Evolutionary conservation across 1,284 basidiomycete species (phyloP).

Genomic region (Rhodotorula sp.): DNA sequence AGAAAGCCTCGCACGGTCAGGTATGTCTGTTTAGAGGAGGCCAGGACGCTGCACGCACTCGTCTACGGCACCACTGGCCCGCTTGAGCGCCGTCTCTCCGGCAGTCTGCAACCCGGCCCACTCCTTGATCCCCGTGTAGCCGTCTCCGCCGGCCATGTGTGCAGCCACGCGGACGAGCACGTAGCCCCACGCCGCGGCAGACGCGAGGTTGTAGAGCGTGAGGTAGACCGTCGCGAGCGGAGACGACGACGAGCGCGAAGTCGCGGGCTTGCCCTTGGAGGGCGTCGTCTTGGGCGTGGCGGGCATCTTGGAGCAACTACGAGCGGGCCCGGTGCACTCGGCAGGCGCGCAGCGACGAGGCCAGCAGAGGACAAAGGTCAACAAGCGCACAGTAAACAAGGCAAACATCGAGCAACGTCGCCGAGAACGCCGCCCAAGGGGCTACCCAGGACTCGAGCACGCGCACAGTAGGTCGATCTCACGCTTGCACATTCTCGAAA

Average conservation of each 20-base stretch:
- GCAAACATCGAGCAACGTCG: too few relatives aligned
- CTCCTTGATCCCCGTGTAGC: conserved; percentile 28
- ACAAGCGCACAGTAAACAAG: too few relatives aligned
- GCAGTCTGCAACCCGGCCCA: conserved; percentile 7
- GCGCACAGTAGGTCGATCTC: too few relatives aligned
- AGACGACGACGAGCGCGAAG: background rate
- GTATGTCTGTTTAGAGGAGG: background rate
- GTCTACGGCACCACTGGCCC: conserved; percentile 59
- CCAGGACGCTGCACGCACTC: conserved; percentile 36
- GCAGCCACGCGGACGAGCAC: conserved; percentile 61
- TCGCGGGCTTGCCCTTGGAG: background rate
- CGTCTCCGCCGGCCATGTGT: conserved; percentile 59
- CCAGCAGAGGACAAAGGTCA: too few relatives aligned
- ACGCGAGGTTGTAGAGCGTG: conserved; percentile 72
- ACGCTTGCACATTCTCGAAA: too few relatives aligned
- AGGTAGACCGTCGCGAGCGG: conserved; percentile 59
- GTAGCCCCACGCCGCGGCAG: conserved; percentile 70
- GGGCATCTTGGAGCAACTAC: background rate
- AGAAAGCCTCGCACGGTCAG: conserved; percentile 11
- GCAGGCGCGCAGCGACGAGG: too few relatives aligned
- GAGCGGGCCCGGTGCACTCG: too few relatives aligned
- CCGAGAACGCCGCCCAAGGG: too few relatives aligned
- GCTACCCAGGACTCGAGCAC: too few relatives aligned
- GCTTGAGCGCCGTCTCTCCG: conserved; percentile 43
- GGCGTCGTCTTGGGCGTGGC: background rate